A percentile compares a stretch with the other conserved stretches of the same genome.
Conservation (phyloP, 257 asterid species). For the Solanum raphanifolium region DNA sequence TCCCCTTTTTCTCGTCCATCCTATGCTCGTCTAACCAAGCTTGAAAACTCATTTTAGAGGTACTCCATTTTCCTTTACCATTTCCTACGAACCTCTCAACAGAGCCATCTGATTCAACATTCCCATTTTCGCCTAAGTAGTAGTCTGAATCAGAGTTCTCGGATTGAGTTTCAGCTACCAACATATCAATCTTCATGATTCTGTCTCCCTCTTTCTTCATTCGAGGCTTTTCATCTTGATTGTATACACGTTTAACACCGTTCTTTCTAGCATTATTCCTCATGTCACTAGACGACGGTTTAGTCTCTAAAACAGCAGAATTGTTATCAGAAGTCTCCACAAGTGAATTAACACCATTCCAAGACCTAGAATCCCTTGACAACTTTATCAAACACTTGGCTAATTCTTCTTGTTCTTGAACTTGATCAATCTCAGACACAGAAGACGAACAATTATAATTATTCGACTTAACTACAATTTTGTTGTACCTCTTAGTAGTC, state of each 20-base stretch:
- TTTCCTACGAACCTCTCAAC: conserved; percentile 34
- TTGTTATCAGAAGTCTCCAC: conserved; percentile 85
- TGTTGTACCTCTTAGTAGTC: conserved; percentile 39
- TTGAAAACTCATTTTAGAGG: conserved; percentile 7
- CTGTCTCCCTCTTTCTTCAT: conserved; percentile 17
- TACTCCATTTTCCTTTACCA: conserved; percentile 13
- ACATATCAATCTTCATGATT: conserved; percentile 18
- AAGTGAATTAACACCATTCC: conserved; percentile 50
- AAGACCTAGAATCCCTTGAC: conserved; percentile 56
- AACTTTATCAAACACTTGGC: conserved; percentile 78
- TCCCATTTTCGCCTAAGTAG: conserved; percentile 60
- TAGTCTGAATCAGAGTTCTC: conserved; percentile 84
- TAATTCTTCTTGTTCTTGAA: conserved; percentile 58
- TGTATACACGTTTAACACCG: background rate
- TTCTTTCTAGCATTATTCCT: conserved; percentile 16
- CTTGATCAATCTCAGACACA: conserved; percentile 65
- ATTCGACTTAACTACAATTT: conserved; percentile 29
- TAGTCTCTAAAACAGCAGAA: conserved; percentile 72
- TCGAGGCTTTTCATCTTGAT: conserved; percentile 10
- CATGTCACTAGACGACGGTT: conserved; percentile 59
- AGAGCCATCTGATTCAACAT: conserved; percentile 64
- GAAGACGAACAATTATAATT: conserved; percentile 33
- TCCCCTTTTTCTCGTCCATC: conserved; percentile 20
- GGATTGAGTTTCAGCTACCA: conserved; percentile 24
- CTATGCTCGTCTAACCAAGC: conserved; percentile 17